Conservation (phyloP, 305 asterid species). For the Fraxinus platypoda region DNA sequence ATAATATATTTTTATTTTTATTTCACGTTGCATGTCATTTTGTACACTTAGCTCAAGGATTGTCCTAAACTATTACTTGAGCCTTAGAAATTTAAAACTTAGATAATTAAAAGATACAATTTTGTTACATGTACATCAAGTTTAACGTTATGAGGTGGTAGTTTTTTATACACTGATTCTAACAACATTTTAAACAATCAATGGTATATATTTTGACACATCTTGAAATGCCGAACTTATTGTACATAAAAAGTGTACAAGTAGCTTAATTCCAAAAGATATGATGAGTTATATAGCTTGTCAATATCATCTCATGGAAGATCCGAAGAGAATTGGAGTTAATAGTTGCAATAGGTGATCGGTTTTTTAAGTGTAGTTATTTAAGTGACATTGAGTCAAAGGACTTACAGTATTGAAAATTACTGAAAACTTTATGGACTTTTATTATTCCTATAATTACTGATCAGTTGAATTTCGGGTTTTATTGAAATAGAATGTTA, state of each 20-base stretch:
- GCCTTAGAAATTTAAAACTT: not conserved
- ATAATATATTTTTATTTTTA: no score
- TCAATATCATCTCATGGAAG: not conserved
- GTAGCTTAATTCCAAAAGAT: not conserved
- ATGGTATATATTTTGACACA: no score
- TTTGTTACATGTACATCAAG: no score
- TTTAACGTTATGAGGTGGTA: no score
- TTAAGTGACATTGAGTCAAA: not conserved
- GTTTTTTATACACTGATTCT: no score
- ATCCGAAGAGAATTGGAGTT: not conserved
- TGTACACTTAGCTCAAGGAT: not conserved
- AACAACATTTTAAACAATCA: no score
- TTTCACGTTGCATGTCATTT: not conserved
- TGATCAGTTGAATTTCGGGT: not conserved
- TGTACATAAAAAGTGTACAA: no score
- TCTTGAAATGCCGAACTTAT: no score
- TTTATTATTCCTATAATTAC: no score
- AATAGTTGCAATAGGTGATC: no score
- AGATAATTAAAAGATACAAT: not conserved
- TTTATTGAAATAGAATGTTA: not conserved
- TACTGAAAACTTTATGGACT: not conserved
- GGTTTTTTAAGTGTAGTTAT: no score
- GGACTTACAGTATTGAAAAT: not conserved
- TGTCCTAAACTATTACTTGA: not conserved
- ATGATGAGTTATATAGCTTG: not conserved